A percentile compares a stretch with the other conserved stretches of the same genome.
These are phyloP conservation scores for Albizia julibrissin DNA, from an alignment of 306 rosid species.

Conservation along the genomic window DNA sequence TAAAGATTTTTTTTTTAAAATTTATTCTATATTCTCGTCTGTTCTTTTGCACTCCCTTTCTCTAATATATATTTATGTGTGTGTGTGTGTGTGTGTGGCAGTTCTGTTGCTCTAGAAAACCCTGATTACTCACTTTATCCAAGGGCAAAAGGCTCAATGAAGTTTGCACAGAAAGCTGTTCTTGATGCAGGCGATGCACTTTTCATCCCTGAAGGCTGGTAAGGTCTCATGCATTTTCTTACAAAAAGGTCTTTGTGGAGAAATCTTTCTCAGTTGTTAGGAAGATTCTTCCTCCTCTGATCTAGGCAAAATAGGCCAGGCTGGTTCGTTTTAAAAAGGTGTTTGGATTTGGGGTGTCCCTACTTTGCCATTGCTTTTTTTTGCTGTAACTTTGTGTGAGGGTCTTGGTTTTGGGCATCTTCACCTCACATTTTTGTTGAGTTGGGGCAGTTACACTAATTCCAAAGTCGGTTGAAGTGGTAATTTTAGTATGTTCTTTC, in stretches of 20 bases:
- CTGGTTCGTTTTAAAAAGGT: constrained; percentile 9
- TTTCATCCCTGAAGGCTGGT: constrained; percentile 99
- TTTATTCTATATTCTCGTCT: constrained; percentile 1
- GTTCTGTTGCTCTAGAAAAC: constrained; percentile 75
- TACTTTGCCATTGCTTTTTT: constrained; percentile 8
- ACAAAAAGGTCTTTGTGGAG: constrained; percentile 21
- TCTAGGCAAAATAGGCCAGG: constrained; percentile 15
- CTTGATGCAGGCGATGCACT: constrained; percentile 91
- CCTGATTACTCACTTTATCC: constrained; percentile 75
- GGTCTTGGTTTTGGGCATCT: background rate
- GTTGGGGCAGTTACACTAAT: background rate
- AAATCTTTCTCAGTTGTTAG: constrained; percentile 25
- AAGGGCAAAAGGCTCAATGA: constrained; percentile 67
- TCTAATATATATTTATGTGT: too few species aligned
- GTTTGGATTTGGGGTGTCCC: constrained; percentile 13
- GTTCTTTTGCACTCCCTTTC: background rate
- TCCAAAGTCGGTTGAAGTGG: background rate
- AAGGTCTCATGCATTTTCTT: constrained; percentile 37
- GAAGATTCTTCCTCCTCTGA: constrained; percentile 29
- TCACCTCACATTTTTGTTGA: background rate
- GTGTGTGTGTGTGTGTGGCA: too few species aligned
- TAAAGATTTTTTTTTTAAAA: constrained; percentile 7
- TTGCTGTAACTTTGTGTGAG: background rate
- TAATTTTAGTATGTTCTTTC: background rate
- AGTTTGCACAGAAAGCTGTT: constrained; percentile 67